Conservation (phyloP, 805 yeast genomes). For the Teunomyces tritomae region DNA sequence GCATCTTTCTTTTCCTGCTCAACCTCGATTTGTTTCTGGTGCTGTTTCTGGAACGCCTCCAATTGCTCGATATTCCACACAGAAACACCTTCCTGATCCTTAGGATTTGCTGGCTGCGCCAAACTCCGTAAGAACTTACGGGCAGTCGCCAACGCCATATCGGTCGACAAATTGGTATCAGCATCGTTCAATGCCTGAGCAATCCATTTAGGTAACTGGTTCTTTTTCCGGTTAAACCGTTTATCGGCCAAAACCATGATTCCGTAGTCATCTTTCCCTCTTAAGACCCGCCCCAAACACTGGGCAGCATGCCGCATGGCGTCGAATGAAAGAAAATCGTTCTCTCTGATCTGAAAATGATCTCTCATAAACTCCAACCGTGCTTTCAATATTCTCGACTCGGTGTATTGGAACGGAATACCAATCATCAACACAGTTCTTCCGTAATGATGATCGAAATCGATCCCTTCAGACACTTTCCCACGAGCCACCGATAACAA, state of each 20-base stretch:
- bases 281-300: constrained; percentile 91
- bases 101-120: constrained; percentile 90
- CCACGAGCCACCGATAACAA: constrained; percentile 97
- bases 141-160: constrained; percentile 95
- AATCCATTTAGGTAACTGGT: constrained; percentile 95
- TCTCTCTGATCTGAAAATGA: constrained; percentile 87
- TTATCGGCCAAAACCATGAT: constrained; percentile 97
- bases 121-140: constrained; percentile 86
- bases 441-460: constrained; percentile 98
- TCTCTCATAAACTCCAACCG: constrained; percentile 91
- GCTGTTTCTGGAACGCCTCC: constrained; percentile 54
- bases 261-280: constrained; percentile 99
- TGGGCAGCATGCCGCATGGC: constrained; percentile 99
- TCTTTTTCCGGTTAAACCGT: constrained; percentile 80
- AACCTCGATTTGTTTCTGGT: constrained; percentile 26
- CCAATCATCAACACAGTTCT: constrained; percentile 98
- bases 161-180: constrained; percentile 88
- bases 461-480: constrained; percentile 97
- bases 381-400: constrained; percentile 92
- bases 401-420: constrained; percentile 98
- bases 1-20: constrained; percentile 15
- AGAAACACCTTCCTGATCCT: constrained; percentile 90
- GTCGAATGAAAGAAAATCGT: constrained; percentile 93
- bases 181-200: constrained; percentile 90
- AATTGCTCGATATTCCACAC: constrained; percentile 85